These are phyloP conservation scores for Phialophora expanda DNA, from an alignment of 2,329 filamentous ascomycete genomes.

Conservation along the genomic window DNA sequence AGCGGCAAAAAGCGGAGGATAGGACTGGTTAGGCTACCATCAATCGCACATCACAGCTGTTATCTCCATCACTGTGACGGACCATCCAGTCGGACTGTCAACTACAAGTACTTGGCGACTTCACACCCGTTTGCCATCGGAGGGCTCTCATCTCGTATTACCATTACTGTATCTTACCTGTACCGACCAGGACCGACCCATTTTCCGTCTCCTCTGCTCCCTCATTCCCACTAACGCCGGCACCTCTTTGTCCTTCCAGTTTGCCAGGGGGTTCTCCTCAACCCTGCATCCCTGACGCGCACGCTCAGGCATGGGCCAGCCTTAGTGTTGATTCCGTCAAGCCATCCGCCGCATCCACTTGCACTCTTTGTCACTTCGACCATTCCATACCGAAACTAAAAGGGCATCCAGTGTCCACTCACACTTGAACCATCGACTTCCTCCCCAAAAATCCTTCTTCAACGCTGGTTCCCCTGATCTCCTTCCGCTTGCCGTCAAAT, in stretches of 20 bases:
- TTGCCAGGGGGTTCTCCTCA: constrained; percentile 9
- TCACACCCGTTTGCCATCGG: constrained; percentile 8
- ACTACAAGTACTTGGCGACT: constrained; percentile 11
- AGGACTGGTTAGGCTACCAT: constrained; percentile 9
- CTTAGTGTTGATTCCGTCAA: constrained; percentile 15
- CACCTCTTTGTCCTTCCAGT: constrained; percentile 10
- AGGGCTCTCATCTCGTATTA: constrained; percentile 2
- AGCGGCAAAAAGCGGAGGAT: constrained; percentile 12
- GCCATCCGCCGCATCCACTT: constrained; percentile 29
- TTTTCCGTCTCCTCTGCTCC: constrained; percentile 3
- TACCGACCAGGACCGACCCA: constrained; percentile 12
- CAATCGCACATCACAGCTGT: constrained; percentile 7
- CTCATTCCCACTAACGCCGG: neutral
- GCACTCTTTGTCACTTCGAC: constrained; percentile 20
- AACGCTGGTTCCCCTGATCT: constrained; percentile 33
- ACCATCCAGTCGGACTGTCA: neutral
- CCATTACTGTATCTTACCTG: constrained; percentile 18
- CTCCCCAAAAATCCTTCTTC: constrained; percentile 25
- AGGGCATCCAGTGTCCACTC: constrained; percentile 25
- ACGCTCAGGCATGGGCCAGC: constrained; percentile 21
- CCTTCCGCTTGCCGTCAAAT: constrained; percentile 31
- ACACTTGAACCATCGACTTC: constrained; percentile 13
- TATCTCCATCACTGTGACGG: constrained; percentile 4
- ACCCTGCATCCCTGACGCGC: constrained; percentile 15
- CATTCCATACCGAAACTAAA: constrained; percentile 22